A percentile compares a stretch with the other conserved stretches of the same genome.
Evolutionary conservation across 805 yeast genomes (phyloP).

Genomic region (Kuraishia borneana): DNA sequence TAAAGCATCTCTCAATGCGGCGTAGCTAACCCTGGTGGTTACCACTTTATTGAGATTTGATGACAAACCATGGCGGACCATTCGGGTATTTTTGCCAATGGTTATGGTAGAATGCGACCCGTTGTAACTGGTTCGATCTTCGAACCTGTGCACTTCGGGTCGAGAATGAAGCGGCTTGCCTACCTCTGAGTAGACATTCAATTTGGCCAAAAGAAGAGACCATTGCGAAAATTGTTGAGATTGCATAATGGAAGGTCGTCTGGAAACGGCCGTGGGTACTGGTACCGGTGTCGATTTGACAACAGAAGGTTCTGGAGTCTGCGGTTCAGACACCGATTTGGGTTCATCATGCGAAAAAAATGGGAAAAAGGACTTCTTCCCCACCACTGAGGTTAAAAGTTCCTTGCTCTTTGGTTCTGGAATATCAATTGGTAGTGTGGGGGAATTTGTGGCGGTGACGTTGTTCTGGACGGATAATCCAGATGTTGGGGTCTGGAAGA

Average conservation of each 20-base stretch:
- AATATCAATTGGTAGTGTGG: neutral
- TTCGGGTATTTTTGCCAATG: conserved; percentile 28
- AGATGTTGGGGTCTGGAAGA: conserved; percentile 1
- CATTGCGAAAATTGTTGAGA: conserved; percentile 1
- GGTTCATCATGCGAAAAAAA: neutral
- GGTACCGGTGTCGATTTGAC: neutral
- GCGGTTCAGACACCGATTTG: neutral
- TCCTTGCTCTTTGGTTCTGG: neutral
- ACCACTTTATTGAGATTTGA: conserved; percentile 22
- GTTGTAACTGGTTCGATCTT: conserved; percentile 7
- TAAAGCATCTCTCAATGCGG: conserved; percentile 36
- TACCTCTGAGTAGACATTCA: neutral
- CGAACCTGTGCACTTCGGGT: neutral
- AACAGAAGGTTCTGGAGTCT: neutral
- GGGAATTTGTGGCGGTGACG: neutral
- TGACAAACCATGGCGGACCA: conserved; percentile 31
- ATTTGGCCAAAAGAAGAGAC: conserved; percentile 1
- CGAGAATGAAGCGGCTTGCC: neutral
- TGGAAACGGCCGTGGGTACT: neutral
- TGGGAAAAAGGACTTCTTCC: neutral
- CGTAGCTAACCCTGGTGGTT: conserved; percentile 31
- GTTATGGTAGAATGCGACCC: conserved; percentile 30
- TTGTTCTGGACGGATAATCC: neutral
- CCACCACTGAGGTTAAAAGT: conserved; percentile 1
- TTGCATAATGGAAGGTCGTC: neutral